A percentile compares a stretch with the other conserved stretches of the same genome.
Conservation (phyloP, 768 basidiomycete genomes). For the Russula lepida region DNA sequence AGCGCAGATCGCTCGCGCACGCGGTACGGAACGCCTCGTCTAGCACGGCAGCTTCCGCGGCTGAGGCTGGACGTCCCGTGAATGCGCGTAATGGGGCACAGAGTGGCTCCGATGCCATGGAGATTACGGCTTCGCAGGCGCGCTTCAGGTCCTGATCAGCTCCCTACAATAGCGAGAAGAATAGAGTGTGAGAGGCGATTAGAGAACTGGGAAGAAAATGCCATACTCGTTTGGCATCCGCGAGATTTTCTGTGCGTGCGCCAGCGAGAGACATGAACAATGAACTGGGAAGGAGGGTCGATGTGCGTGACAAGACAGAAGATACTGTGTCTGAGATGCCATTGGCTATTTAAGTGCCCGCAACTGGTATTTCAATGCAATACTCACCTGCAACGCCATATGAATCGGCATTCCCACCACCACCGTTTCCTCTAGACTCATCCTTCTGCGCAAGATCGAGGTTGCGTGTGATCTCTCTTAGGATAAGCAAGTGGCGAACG, state of each 20-base stretch:
- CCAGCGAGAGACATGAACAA: slow-evolving; percentile 65
- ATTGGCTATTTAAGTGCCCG: background rate
- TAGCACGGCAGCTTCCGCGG: slow-evolving; percentile 39
- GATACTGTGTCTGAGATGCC: slow-evolving; percentile 42
- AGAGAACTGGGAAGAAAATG: background rate
- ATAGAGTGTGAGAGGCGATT: background rate
- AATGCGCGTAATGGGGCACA: slow-evolving; percentile 56
- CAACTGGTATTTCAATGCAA: background rate
- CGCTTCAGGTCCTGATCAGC: slow-evolving; percentile 81
- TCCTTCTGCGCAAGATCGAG: slow-evolving; percentile 52
- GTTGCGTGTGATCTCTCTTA: slow-evolving; percentile 83
- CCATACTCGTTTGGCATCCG: slow-evolving; percentile 65
- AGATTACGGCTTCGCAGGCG: slow-evolving; percentile 80
- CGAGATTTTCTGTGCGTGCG: slow-evolving; percentile 52
- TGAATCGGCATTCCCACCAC: slow-evolving; percentile 29
- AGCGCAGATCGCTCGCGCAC: slow-evolving; percentile 47
- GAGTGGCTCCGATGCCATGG: slow-evolving; percentile 46
- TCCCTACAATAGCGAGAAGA: slow-evolving; percentile 38
- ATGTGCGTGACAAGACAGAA: slow-evolving; percentile 51
- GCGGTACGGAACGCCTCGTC: slow-evolving; percentile 48
- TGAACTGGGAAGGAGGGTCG: slow-evolving; percentile 54
- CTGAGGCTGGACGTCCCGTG: slow-evolving; percentile 50
- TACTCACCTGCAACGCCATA: slow-evolving; percentile 52
- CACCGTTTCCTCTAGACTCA: slow-evolving; percentile 29
- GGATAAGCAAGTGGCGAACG: slow-evolving; percentile 78